These are phyloP conservation scores for Albophoma yamanashiensis DNA, from an alignment of 2,329 filamentous ascomycete genomes.

Conservation along the genomic window DNA sequence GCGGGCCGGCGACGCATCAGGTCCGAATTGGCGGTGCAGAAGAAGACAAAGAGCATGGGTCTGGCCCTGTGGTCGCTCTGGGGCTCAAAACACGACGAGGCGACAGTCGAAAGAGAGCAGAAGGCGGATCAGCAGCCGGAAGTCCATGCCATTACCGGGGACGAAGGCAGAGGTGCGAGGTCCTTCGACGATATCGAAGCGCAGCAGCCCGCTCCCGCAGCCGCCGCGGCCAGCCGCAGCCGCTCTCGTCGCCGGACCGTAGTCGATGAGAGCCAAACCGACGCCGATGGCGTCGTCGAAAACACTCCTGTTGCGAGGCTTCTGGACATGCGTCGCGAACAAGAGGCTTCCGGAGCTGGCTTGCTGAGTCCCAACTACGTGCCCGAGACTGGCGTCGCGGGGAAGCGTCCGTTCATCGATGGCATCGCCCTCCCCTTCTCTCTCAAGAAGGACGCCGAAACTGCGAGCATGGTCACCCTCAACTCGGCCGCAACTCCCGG, in stretches of 20 bases:
- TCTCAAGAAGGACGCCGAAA: conserved; percentile 50
- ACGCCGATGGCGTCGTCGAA: conserved; percentile 18
- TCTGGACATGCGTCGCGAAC: conserved; percentile 28
- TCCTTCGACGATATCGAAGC: conserved; percentile 27
- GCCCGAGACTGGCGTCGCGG: conserved; percentile 39
- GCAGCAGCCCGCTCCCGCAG: conserved; percentile 19
- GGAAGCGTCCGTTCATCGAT: conserved; percentile 55
- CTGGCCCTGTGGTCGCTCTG: conserved; percentile 77
- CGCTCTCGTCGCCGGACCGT: conserved; percentile 36
- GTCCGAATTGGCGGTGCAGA: conserved; percentile 31
- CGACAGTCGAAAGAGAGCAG: conserved; percentile 51
- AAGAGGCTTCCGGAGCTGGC: conserved; percentile 27
- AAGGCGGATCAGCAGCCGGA: conserved; percentile 31
- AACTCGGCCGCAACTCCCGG: conserved; percentile 26
- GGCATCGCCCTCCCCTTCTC: conserved; percentile 67
- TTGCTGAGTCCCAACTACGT: conserved; percentile 31
- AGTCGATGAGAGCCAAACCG: conserved; percentile 39
- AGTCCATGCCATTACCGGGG: conserved; percentile 20
- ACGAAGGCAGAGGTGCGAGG: conserved; percentile 32
- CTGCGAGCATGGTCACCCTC: conserved; percentile 61
- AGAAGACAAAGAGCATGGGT: conserved; percentile 59
- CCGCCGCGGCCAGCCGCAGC: conserved; percentile 18
- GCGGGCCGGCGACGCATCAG: conserved; percentile 53
- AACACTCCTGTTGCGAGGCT: conserved; percentile 32
- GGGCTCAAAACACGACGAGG: conserved; percentile 82